Conservation (phyloP, 2,329 filamentous ascomycete genomes). For the Pezicula rhizophila region DNA sequence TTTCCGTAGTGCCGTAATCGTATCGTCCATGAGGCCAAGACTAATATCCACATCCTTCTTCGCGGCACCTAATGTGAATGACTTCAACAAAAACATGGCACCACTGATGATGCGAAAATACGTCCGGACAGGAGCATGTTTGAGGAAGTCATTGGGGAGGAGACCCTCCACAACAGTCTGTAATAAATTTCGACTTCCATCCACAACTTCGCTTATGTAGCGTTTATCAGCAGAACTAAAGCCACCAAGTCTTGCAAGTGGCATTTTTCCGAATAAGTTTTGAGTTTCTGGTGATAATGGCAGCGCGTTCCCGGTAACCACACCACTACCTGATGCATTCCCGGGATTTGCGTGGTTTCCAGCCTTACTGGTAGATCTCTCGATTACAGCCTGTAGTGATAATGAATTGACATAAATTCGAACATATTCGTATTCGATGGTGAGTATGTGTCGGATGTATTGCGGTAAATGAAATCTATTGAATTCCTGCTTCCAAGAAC, state of each 20-base stretch:
- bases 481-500: conserved; percentile 75
- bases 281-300: conserved; percentile 56
- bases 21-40: conserved; percentile 68
- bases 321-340: conserved; percentile 30
- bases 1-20: conserved; percentile 66
- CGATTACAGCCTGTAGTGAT: conserved; percentile 88
- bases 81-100: conserved; percentile 79
- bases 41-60: conserved; percentile 72
- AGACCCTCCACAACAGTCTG: conserved; percentile 72
- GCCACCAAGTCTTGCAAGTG: conserved; percentile 57
- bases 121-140: conserved; percentile 76
- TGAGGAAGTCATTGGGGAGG: conserved; percentile 67
- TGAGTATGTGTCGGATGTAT: conserved; percentile 69
- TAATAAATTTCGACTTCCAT: conserved; percentile 71
- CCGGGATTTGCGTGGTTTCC: conserved; percentile 31
- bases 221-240: conserved; percentile 63
- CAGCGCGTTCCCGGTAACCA: conserved; percentile 29
- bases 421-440: conserved; percentile 93
- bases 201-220: conserved; percentile 71
- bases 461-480: conserved; percentile 66
- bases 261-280: conserved; percentile 58
- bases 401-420: conserved; percentile 93
- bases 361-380: conserved; percentile 78
- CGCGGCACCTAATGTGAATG: conserved; percentile 74
- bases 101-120: conserved; percentile 84